Conservation (phyloP, 176 grass and related monocot species). For the Poa pratensis region DNA sequence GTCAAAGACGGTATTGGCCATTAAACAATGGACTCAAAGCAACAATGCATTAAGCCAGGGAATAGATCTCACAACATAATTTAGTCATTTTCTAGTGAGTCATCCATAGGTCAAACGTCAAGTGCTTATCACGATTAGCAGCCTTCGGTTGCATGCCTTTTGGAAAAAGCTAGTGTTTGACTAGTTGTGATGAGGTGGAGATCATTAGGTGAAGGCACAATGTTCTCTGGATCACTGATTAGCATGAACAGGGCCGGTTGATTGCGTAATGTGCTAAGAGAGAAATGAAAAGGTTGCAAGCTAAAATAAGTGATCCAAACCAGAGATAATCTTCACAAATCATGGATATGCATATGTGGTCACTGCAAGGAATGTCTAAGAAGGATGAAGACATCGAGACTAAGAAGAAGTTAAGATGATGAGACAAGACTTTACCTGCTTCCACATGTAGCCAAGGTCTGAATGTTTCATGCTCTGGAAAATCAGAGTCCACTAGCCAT, state of each 20-base stretch:
- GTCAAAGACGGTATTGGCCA: slow-evolving; percentile 45
- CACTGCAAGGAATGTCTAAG: slow-evolving; percentile 10
- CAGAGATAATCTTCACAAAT: slow-evolving; percentile 45
- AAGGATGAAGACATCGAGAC: slow-evolving; percentile 18
- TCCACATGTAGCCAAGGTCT: slow-evolving; percentile 15
- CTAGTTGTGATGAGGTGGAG: slow-evolving; percentile 39
- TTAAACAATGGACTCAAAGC: slow-evolving; percentile 43
- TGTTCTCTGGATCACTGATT: slow-evolving; percentile 29
- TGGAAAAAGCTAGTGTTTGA: slow-evolving; percentile 52
- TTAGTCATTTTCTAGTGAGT: slow-evolving; percentile 24
- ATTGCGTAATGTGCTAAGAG: slow-evolving; percentile 46
- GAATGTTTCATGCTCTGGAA: slow-evolving; percentile 10
- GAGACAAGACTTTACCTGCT: slow-evolving; percentile 43
- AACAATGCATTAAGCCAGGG: slow-evolving; percentile 33
- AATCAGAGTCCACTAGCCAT: slow-evolving; percentile 9
- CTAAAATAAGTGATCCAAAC: slow-evolving; percentile 45
- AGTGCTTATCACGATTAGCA: slow-evolving; percentile 46
- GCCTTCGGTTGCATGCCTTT: slow-evolving; percentile 26
- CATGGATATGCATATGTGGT: slow-evolving; percentile 30
- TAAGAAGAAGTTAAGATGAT: background rate
- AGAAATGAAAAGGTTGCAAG: background rate
- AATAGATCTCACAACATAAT: slow-evolving; percentile 47
- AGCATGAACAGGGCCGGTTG: background rate
- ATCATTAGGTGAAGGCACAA: slow-evolving; percentile 44
- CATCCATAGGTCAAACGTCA: slow-evolving; percentile 49